Percentiles rank a stretch among this genome's conserved stretches.
Conservation (phyloP, 495 filamentous ascomycete species). For the Penicillium macrosclerotiorum region DNA sequence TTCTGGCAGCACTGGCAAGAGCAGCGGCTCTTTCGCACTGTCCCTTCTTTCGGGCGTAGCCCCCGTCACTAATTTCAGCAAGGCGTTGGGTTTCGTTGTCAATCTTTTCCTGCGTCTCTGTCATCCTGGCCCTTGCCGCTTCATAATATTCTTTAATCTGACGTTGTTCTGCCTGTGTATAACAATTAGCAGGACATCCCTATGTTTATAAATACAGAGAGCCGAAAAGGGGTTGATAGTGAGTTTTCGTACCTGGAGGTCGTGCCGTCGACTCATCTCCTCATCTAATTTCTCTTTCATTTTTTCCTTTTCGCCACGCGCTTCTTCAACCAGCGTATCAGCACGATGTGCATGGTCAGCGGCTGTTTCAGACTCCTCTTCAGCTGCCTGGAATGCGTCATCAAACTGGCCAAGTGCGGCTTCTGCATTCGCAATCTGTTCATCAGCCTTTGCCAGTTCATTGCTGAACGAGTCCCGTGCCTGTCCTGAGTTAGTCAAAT, state of each 20-base stretch:
- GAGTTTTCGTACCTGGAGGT: slow-evolving; percentile 41
- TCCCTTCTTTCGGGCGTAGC: slow-evolving; percentile 47
- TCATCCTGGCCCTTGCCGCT: slow-evolving; percentile 39
- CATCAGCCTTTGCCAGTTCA: slow-evolving; percentile 36
- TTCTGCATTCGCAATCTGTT: slow-evolving; percentile 41
- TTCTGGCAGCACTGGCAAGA: slow-evolving; percentile 31
- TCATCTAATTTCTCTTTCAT: slow-evolving; percentile 39
- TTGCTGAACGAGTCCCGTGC: slow-evolving; percentile 30
- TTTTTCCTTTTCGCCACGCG: slow-evolving; percentile 38
- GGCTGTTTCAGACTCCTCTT: slow-evolving; percentile 49
- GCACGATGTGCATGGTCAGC: slow-evolving; percentile 54
- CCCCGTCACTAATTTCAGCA: slow-evolving; percentile 51
- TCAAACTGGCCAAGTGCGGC: slow-evolving; percentile 39
- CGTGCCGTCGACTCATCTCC: slow-evolving; percentile 40
- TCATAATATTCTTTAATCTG: slow-evolving; percentile 47
- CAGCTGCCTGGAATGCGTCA: slow-evolving; percentile 39
- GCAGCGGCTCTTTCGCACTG: slow-evolving; percentile 41
- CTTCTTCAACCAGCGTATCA: slow-evolving; percentile 45
- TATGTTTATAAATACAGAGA: too few species aligned
- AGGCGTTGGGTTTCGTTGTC: slow-evolving; percentile 49
- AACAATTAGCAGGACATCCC: too few species aligned
- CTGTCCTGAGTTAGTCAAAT: slow-evolving; percentile 18
- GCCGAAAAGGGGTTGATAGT: slow-evolving; percentile 13
- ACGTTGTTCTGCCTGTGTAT: slow-evolving; percentile 50
- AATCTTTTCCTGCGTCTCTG: slow-evolving; percentile 40